Evolutionary conservation across 495 filamentous ascomycete genomes (phyloP).

Genomic region (Penicillium crystallinum): DNA sequence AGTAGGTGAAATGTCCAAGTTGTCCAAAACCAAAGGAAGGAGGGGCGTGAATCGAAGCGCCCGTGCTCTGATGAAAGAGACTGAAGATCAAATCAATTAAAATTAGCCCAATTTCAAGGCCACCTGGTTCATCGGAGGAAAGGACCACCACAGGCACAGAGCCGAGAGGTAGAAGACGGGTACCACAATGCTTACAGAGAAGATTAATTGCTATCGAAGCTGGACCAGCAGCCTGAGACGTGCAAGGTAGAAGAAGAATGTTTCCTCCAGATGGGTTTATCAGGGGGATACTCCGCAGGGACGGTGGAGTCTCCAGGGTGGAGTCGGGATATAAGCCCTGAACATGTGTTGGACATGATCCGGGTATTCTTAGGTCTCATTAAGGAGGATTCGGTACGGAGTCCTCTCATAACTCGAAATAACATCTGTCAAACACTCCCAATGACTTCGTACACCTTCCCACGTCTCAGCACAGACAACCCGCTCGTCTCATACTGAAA

Average conservation of each 20-base stretch:
- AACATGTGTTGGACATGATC: too few relatives aligned
- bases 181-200: not conserved
- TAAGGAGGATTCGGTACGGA: too few relatives aligned
- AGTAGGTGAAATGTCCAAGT: slow-evolving; percentile 5
- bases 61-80: not conserved
- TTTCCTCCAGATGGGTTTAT: not conserved
- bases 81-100: not conserved
- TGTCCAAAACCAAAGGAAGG: not conserved
- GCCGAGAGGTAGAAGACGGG: not conserved
- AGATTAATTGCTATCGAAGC: slow-evolving; percentile 8
- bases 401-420: too few relatives aligned
- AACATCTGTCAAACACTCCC: too few relatives aligned
- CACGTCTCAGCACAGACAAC: slow-evolving; percentile 1
- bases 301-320: slow-evolving; percentile 7
- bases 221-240: slow-evolving; percentile 10
- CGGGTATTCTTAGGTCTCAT: too few relatives aligned
- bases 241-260: slow-evolving; percentile 1
- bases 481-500: slow-evolving; percentile 24
- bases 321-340: too few relatives aligned
- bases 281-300: slow-evolving; percentile 13
- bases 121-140: too few relatives aligned
- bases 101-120: not conserved
- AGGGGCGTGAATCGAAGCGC: slow-evolving; percentile 2
- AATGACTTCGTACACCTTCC: too few relatives aligned
- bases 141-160: not conserved